Evolutionary conservation across 1,284 basidiomycete genomes (phyloP).

Genomic region (Testicularia cyperi): DNA sequence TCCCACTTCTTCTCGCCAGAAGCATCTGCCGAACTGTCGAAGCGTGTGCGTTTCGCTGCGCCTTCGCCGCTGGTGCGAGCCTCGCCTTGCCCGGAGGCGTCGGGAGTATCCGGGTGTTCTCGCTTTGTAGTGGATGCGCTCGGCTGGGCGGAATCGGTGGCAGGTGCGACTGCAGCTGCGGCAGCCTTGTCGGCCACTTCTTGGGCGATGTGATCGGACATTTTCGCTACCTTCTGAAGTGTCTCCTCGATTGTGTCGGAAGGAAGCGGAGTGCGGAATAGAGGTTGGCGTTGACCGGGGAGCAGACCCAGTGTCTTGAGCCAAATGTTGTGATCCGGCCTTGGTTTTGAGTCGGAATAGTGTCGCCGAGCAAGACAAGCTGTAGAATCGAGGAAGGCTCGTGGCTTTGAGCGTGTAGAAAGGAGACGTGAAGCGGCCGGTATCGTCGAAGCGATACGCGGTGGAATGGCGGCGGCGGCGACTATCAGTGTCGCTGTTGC

Average conservation of each 20-base stretch:
- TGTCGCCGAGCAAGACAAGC: too few species aligned
- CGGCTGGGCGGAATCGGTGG: neutral
- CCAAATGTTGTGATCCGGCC: too few species aligned
- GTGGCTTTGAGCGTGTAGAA: too few species aligned
- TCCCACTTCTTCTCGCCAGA: constrained; percentile 19
- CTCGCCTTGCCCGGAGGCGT: neutral
- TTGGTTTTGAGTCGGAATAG: too few species aligned
- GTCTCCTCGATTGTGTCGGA: constrained; percentile 19
- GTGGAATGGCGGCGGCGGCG: too few species aligned
- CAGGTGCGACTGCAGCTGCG: neutral
- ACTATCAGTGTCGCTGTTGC: too few species aligned
- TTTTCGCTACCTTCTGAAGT: constrained; percentile 14
- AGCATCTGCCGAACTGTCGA: constrained; percentile 3
- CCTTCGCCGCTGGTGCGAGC: neutral
- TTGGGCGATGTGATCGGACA: constrained; percentile 13
- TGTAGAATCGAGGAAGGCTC: too few species aligned
- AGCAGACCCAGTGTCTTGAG: constrained; percentile 17
- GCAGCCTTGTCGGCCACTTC: constrained; percentile 5
- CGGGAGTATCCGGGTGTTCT: constrained; percentile 3
- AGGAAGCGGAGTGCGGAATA: constrained; percentile 15
- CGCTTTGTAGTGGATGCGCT: constrained; percentile 1
- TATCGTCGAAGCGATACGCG: too few species aligned
- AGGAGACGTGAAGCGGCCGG: too few species aligned
- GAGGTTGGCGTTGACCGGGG: constrained; percentile 19
- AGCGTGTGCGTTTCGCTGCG: constrained; percentile 12